These are phyloP conservation scores for Marchantia paleacea DNA, from an alignment of 225 moss, liverwort and hornwort species.

Conservation along the genomic window DNA sequence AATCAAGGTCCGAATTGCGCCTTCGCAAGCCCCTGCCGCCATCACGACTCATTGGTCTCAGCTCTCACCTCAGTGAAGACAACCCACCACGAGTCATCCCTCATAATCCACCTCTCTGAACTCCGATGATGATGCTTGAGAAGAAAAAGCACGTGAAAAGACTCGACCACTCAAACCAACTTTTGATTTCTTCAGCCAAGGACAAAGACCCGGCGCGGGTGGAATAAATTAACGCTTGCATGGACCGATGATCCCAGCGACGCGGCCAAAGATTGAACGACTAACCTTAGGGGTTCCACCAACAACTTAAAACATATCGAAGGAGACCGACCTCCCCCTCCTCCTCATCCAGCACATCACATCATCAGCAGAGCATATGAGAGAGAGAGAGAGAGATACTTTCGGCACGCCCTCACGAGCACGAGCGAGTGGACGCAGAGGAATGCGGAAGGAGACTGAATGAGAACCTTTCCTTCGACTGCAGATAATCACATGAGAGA, in stretches of 20 bases:
- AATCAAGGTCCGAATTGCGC: constrained; percentile 14
- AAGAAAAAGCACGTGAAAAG: not conserved
- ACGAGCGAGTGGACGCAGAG: not conserved
- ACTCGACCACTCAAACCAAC: not conserved
- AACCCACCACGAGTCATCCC: not conserved
- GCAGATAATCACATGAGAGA: not conserved
- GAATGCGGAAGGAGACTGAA: not conserved
- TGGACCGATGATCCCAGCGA: not conserved
- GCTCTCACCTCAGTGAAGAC: not conserved
- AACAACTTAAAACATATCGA: not conserved
- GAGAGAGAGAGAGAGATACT: not conserved
- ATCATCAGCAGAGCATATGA: not conserved
- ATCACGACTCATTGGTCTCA: constrained; percentile 22
- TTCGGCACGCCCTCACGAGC: not conserved
- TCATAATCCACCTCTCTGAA: not conserved
- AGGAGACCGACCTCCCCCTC: not conserved
- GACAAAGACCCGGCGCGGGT: not conserved
- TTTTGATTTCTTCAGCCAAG: not conserved
- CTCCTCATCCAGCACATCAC: not conserved
- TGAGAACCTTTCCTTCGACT: not conserved
- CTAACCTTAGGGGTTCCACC: not conserved
- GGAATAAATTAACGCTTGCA: not conserved
- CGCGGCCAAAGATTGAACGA: not conserved
- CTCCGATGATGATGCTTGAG: constrained; percentile 3
- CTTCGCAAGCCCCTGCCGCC: constrained; percentile 7